Evolutionary conservation across 2,329 filamentous ascomycete species (phyloP).

Genomic region (Fusarium pseudograminearum): DNA sequence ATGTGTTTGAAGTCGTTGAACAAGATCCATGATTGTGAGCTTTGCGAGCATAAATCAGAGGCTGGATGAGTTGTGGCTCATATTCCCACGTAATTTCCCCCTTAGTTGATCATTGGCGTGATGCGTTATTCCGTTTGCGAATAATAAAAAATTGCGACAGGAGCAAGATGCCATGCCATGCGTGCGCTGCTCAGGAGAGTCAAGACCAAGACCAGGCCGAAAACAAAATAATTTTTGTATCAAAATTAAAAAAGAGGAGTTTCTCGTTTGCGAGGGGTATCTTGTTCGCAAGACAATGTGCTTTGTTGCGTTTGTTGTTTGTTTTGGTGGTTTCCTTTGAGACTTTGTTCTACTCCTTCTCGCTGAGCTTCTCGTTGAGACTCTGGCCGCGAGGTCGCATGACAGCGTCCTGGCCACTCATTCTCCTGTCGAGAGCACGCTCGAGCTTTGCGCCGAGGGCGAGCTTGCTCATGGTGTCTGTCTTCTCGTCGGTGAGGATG

Average conservation of each 20-base stretch:
- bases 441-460: constrained; percentile 92
- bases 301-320: constrained; percentile 7
- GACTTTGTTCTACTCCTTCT: constrained; percentile 31
- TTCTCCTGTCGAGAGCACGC: constrained; percentile 84
- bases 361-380: constrained; percentile 53
- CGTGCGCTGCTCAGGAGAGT: constrained; percentile 6
- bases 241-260: constrained; percentile 3
- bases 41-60: constrained; percentile 23
- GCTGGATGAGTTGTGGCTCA: constrained; percentile 13
- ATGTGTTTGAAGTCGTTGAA: constrained; percentile 33
- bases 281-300: constrained; percentile 35
- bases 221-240: constrained; percentile 21
- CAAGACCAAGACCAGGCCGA: constrained; percentile 6
- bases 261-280: constrained; percentile 33
- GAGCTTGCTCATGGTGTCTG: constrained; percentile 84
- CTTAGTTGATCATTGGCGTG: constrained; percentile 10
- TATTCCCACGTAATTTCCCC: constrained; percentile 16
- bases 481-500: constrained; percentile 81
- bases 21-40: constrained; percentile 11
- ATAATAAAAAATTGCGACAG: neutral
- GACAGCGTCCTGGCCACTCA: constrained; percentile 89
- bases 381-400: constrained; percentile 70
- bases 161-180: neutral
- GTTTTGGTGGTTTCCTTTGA: constrained; percentile 13
- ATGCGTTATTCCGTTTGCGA: constrained; percentile 11